Evolutionary conservation across 2,329 filamentous ascomycete species (phyloP).

Genomic region (Ceratocystis eucalypticola): DNA sequence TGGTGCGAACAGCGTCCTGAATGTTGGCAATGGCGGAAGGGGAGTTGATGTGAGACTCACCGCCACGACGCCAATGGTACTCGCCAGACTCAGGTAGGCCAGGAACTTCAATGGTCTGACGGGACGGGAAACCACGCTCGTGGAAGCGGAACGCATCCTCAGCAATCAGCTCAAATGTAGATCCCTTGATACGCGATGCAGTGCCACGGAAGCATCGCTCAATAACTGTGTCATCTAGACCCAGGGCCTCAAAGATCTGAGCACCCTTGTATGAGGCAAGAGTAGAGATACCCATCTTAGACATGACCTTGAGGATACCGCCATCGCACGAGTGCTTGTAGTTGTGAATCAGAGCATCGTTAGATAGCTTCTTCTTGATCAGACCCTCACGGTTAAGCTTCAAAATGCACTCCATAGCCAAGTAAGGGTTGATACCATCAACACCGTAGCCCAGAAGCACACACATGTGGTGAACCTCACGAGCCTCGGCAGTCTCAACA

Average conservation of each 20-base stretch:
- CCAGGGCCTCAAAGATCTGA: conserved; percentile 93
- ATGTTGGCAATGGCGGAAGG: conserved; percentile 91
- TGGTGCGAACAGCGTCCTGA: conserved; percentile 87
- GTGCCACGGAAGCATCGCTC: conserved; percentile 92
- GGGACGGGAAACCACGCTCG: conserved; percentile 78
- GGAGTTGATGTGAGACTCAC: conserved; percentile 90
- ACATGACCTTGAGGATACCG: conserved; percentile 97
- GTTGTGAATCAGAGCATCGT: conserved; percentile 78
- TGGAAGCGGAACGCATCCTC: conserved; percentile 92
- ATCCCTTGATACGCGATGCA: conserved; percentile 83
- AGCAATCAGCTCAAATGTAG: conserved; percentile 86
- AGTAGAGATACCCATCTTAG: conserved; percentile 98
- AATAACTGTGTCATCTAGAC: conserved; percentile 81
- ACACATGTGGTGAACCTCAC: conserved; percentile 97
- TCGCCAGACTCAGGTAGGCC: conserved; percentile 86
- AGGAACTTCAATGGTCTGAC: conserved; percentile 59
- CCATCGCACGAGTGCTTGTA: conserved; percentile 96
- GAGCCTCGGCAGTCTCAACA: conserved; percentile 85
- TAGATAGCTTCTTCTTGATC: conserved; percentile 75
- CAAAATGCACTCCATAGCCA: conserved; percentile 89
- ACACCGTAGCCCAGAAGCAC: conserved; percentile 93
- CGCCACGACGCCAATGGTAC: conserved; percentile 96
- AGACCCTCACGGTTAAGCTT: conserved; percentile 91
- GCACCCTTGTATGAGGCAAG: conserved; percentile 94
- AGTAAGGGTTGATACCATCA: conserved; percentile 87